Evolutionary conservation across 202 grass and related monocot species (phyloP).

Genomic region (Carex arenaria): DNA sequence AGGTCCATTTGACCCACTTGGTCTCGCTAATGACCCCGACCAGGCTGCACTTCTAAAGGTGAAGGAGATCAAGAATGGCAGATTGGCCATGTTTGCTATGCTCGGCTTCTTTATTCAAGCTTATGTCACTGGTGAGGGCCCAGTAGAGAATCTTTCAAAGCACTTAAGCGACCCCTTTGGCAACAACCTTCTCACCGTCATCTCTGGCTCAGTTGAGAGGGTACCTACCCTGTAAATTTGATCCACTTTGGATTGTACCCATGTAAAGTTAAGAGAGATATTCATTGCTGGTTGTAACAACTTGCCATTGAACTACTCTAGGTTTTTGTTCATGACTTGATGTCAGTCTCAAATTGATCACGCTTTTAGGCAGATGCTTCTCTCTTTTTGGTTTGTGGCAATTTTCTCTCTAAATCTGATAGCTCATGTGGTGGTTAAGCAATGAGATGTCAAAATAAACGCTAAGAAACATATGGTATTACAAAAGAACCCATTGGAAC

Average conservation of each 20-base stretch:
- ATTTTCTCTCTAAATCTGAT: neutral
- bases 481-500: neutral
- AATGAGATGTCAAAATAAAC: neutral
- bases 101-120: conserved; percentile 96
- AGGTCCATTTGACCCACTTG: conserved; percentile 85
- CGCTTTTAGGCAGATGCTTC: neutral
- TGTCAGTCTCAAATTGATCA: conserved; percentile 9
- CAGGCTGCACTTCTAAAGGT: conserved; percentile 94
- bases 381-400: neutral
- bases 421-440: neutral
- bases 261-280: conserved; percentile 19
- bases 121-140: conserved; percentile 95
- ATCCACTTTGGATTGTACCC: conserved; percentile 5
- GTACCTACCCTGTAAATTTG: conserved; percentile 64
- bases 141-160: conserved; percentile 82
- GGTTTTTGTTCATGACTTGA: conserved; percentile 14
- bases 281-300: conserved; percentile 12
- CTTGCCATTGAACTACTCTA: conserved; percentile 7
- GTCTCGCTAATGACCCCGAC: conserved; percentile 78
- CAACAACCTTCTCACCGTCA: conserved; percentile 98
- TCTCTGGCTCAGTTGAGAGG: conserved; percentile 84
- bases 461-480: neutral
- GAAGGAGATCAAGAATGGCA: conserved; percentile 99
- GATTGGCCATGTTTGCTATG: conserved; percentile 97
- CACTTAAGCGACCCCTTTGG: conserved; percentile 98